Evolutionary conservation across 768 basidiomycete species (phyloP).

Genomic region (Kwoniella bestiolae): DNA sequence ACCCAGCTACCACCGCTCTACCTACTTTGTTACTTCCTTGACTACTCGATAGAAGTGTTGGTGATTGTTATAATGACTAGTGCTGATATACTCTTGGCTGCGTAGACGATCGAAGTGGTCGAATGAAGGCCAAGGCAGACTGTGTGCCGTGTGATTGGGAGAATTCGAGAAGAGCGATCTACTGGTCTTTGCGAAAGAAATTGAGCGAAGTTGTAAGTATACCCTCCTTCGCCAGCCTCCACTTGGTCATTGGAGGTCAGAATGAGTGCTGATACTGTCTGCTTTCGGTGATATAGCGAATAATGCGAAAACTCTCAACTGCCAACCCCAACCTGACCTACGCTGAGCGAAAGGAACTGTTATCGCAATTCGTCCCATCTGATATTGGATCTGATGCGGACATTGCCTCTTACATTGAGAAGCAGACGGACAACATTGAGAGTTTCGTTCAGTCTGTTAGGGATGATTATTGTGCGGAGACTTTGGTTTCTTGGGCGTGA

Average conservation of each 20-base stretch:
- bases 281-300: constrained; percentile 60
- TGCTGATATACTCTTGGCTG: not conserved
- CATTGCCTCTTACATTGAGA: constrained; percentile 46
- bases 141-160: constrained; percentile 87
- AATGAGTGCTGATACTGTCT: not conserved
- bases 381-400: constrained; percentile 39
- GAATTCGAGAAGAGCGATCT: constrained; percentile 84
- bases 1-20: not conserved
- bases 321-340: constrained; percentile 73
- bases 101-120: constrained; percentile 74
- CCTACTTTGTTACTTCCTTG: no score
- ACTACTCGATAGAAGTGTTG: no score
- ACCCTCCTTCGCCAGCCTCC: constrained; percentile 63
- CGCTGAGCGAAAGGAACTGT: constrained; percentile 69
- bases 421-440: constrained; percentile 37
- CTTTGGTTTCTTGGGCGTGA: constrained; percentile 48
- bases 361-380: constrained; percentile 65
- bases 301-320: constrained; percentile 63
- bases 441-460: constrained; percentile 35
- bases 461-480: constrained; percentile 47
- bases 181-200: constrained; percentile 77
- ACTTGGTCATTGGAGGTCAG: constrained; percentile 63
- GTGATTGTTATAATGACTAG: no score
- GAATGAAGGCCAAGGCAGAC: constrained; percentile 97
- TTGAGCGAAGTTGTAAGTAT: constrained; percentile 51